Base-by-base conservation (phyloP, 2,329 filamentous ascomycete species). In the Colletotrichum sublineola region DNA sequence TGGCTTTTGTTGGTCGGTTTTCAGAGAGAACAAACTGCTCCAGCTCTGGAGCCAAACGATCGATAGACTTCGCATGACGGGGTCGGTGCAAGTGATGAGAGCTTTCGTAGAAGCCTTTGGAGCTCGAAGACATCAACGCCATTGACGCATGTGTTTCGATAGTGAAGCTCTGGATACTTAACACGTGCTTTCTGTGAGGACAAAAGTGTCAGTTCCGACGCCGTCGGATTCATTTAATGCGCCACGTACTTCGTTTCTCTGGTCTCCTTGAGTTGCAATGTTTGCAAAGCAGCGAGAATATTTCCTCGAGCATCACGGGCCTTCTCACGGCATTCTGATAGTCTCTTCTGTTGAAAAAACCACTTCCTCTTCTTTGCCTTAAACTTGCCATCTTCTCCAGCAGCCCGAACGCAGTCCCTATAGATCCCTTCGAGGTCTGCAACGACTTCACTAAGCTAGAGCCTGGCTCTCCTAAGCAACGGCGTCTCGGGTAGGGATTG, bases 81-180 rank as follows among this genome's bases (percentile, higher is more conserved):
- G n/a, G 55, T 9, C 7, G 20, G 9, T 18, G 33, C 15, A 31
- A 1, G 12, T 31, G 24, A 18, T 14, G 7, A 1, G 24, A 5
- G 44, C 33, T 12, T 18, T 3, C 18, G 0, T 29, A 8, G 0
- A 12, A 11, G 31, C 31, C 33, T 40, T 7, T 38, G 0, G n/a
- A 1, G 6, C 15, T 14, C 20, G 31, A 15, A 56, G 14, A 12
- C 1, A 18, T n/a, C 31, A n/a, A 31, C 5, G 7, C n/a, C 31
- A 3, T 18, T 18, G 9, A 12, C 0, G 18, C 36, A 3, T n/a
- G 3, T 8, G n/a, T 12, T 1, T 33, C 40, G 1, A 60, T 31
- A 18, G 42, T 24, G 11, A 67, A 18, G 24, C 55, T 60, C 64
- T 67, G 55, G 5, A 60, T 42, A 1, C 3, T 55, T 12, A 67